Evolutionary conservation across 2,329 filamentous ascomycete genomes (phyloP).

Genomic region (Alternaria ethzedia): DNA sequence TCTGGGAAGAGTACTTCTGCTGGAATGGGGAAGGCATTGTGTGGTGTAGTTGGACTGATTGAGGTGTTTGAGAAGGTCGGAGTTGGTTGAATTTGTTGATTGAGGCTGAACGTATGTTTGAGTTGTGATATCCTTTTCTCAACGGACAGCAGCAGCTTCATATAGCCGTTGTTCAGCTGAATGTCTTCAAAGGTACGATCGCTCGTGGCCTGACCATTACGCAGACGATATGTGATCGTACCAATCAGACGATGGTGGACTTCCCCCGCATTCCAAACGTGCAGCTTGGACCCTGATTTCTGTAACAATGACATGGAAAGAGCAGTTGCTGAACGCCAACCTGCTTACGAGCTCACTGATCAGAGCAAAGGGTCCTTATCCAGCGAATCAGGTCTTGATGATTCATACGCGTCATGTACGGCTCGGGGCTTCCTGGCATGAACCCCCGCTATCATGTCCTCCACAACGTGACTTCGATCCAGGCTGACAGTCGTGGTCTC

Average conservation of each 20-base stretch:
- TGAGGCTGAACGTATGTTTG: not conserved
- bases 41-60: not conserved
- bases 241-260: conserved; percentile 38
- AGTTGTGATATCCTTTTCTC: not conserved
- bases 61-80: not conserved
- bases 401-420: conserved; percentile 3
- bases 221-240: conserved; percentile 39
- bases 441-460: conserved; percentile 2
- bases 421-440: not conserved
- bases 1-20: conserved; percentile 47
- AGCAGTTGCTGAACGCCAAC: conserved; percentile 10
- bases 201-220: conserved; percentile 41
- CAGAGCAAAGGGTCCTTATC: not conserved
- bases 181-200: conserved; percentile 21
- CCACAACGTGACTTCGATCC: conserved; percentile 8
- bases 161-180: conserved; percentile 28
- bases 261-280: conserved; percentile 43
- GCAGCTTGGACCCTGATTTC: conserved; percentile 34
- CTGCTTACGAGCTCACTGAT: not conserved
- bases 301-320: conserved; percentile 31
- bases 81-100: not conserved
- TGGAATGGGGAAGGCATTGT: conserved; percentile 48
- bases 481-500: conserved; percentile 7
- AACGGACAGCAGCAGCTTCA: conserved; percentile 9
- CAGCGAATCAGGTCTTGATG: conserved; percentile 18